Base-by-base conservation (phyloP, 495 filamentous ascomycete species). In the Aspergillus bridgeri region DNA sequence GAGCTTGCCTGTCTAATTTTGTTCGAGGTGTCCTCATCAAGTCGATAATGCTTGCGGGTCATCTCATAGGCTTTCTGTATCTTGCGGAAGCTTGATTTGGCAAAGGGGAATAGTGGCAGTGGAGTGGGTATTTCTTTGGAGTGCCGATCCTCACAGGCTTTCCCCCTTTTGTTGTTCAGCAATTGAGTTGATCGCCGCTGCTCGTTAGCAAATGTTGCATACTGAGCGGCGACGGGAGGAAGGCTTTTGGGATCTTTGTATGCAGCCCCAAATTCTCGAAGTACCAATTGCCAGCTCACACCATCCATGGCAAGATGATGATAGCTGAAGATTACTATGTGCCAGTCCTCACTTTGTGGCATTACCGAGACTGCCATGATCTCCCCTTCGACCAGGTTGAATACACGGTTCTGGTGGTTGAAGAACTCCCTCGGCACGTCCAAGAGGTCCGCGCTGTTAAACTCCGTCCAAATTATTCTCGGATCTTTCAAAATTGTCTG, bases 241-340 rank as follows among this genome's bases (percentile, higher is more conserved):
- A 73, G 56, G 5, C 51, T 0, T 9, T 67, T 20, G 0, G 69
- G 33, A 15, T 38, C 65, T 3, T 66, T 57, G 51, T 81, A 81
- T 2, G 60, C 67, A 23, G 65, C 65, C 17, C 74, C 62, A 0
- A 82, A 56, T n/a, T 82, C 76, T 0, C 59, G 55, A 21, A 75
- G 64, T 11, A 79, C 59, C 33, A 75, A 53, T 33, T 77, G 62
- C 6, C 74, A 69, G 48, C 75, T 75, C 18, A 75, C 60, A 0
- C 76, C 78, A 54, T 83, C 81, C 65, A 82, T 77, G 42, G 65
- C 56, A 56, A 83, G 81, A 52, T 83, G 81, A 33, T 79, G 75
- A 50, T 68, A 77, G 13, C 56, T 60, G 23, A 38, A 38, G 13
- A 76, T 43, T 1, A 79, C 33, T 0, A 77, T 48, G 59, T 64